Evolutionary conservation across 2,329 filamentous ascomycete species (phyloP), one percentile per base, ranked within the genome.

Genomic region (Fusarium sacchari): DNA sequence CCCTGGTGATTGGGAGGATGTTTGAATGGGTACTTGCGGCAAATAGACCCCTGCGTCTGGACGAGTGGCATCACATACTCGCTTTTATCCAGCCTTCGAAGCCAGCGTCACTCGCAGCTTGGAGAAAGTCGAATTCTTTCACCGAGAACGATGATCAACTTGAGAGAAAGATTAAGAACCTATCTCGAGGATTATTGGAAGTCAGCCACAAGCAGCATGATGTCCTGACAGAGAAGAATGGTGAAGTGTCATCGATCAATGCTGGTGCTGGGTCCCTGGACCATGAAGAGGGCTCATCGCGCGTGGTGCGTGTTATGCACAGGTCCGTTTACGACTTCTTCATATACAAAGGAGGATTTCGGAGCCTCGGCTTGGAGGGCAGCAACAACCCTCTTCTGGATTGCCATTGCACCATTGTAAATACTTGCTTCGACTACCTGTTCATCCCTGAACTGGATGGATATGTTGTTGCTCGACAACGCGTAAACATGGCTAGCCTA

Each of bases 41-140:
- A 15, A 22, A 18, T 4, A 56, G 47, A 10, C 64, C 73, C 1
- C 32, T 75, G 1, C 56, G 69, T 1, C 36, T 75, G 26, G 37
- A 71, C 11, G 66, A 75, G 20, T 75, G 69, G 73, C 62, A 74
- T 39, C 72, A 75, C 4, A 44, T 74, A 4, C 5, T 75, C 2
- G 73, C 66, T 1, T 75, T 75, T 12, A 60, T 71, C 15, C 50
- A 20, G 5, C 2, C 24, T 5, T 47, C 62, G 1, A 5, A n/a
- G 0, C 69, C 66, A 8, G 34, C 18, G 0, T 74, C 73, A 1
- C 50, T 74, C 0, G 3, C 8, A 1, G n/a, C 52, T 1, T 75
- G 69, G 73, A 43, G 64, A 9, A 6, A 13, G 1, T 75, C 71
- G 1, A n/a, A 47, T 0, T 11, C 40, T 1, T 69, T 60, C 7